These are phyloP conservation scores for Botryotinia calthae DNA, from an alignment of 2,329 filamentous ascomycete species.

Conservation along the genomic window DNA sequence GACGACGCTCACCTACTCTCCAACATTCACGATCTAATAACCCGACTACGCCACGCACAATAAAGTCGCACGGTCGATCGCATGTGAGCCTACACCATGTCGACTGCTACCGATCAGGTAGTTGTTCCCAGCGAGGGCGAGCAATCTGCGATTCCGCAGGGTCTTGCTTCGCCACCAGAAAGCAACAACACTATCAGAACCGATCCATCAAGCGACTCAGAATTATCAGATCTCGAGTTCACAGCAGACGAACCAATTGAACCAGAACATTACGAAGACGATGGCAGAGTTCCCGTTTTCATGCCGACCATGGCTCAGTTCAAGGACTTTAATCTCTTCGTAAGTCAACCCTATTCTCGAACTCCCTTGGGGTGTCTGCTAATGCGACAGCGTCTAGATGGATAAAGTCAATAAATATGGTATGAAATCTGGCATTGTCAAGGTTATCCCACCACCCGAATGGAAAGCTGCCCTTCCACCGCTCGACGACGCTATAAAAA, in stretches of 20 bases:
- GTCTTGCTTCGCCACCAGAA: constrained; percentile 61
- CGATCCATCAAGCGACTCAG: constrained; percentile 56
- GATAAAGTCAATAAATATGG: constrained; percentile 85
- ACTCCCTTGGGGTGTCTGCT: constrained; percentile 20
- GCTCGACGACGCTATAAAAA: constrained; percentile 83
- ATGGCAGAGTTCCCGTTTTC: constrained; percentile 89
- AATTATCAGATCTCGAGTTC: constrained; percentile 62
- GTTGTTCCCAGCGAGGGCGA: constrained; percentile 28
- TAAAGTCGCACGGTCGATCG: constrained; percentile 26
- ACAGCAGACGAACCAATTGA: constrained; percentile 66
- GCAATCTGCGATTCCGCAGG: constrained; percentile 23
- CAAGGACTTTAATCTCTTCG: constrained; percentile 86
- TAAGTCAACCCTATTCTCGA: constrained; percentile 47
- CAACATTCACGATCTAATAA: background rate
- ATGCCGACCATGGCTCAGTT: constrained; percentile 95
- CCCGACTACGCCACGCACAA: background rate
- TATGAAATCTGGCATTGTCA: constrained; percentile 96
- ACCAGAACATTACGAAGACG: constrained; percentile 70
- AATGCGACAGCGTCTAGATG: constrained; percentile 49
- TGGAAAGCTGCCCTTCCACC: constrained; percentile 81
- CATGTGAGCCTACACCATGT: constrained; percentile 35
- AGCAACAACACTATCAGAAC: constrained; percentile 60
- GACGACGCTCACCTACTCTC: constrained; percentile 15
- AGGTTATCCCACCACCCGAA: constrained; percentile 89
- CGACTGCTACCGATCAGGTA: constrained; percentile 31